These are phyloP conservation scores for Ensete glaucum DNA, from an alignment of 176 grass and related monocot species.

Conservation along the genomic window DNA sequence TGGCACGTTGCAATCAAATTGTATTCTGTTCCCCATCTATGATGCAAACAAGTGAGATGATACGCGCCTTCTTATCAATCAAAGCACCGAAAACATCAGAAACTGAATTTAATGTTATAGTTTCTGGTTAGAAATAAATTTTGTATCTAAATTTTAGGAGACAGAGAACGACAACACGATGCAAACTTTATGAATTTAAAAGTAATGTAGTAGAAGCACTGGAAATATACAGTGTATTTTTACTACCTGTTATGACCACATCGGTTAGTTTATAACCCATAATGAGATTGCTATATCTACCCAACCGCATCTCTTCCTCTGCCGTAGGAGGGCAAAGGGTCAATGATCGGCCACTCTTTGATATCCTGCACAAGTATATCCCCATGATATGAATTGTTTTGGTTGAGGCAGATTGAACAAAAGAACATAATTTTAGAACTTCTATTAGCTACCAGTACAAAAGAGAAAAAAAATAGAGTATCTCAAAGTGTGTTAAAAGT, in stretches of 20 bases:
- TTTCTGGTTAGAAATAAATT: no score
- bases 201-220: background rate
- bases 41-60: no score
- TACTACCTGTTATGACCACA: constrained; percentile 75
- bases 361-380: constrained; percentile 45
- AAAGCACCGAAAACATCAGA: no score
- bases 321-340: constrained; percentile 79
- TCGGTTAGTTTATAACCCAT: constrained; percentile 74
- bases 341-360: constrained; percentile 64
- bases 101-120: no score
- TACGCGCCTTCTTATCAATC: no score
- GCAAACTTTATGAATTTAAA: background rate
- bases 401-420: background rate
- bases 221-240: background rate
- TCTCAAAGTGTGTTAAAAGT: background rate
- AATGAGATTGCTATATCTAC: constrained; percentile 84
- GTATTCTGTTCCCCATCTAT: no score
- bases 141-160: no score
- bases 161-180: no score
- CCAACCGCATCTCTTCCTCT: constrained; percentile 79
- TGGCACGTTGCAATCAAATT: no score
- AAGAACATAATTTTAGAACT: background rate
- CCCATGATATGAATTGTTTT: background rate
- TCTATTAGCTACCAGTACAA: no score
- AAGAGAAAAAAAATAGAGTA: background rate